Evolutionary conservation across 805 yeast species (phyloP).

Genomic region (Saturnispora silvae): DNA sequence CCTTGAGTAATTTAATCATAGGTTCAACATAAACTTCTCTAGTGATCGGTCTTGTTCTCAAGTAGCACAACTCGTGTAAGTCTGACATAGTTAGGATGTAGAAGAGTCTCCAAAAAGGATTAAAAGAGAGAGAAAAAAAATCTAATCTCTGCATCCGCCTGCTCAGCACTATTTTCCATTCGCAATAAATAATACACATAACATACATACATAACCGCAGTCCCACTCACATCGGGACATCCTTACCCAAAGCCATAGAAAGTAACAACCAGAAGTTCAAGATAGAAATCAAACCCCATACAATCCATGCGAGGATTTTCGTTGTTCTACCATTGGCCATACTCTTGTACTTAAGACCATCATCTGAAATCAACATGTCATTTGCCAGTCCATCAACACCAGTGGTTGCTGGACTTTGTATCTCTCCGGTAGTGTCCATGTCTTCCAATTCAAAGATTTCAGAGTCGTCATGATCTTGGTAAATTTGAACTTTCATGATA

Average conservation of each 20-base stretch:
- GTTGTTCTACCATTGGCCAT: constrained; percentile 58
- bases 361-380: constrained; percentile 1
- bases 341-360: constrained; percentile 33
- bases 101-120: not conserved
- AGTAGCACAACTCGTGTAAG: constrained; percentile 52
- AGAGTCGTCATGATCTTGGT: constrained; percentile 6
- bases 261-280: constrained; percentile 60
- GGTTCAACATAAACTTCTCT: constrained; percentile 30
- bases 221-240: constrained; percentile 23
- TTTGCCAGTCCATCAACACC: too few relatives aligned
- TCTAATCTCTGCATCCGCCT: too few relatives aligned
- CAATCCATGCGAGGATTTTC: constrained; percentile 41
- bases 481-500: constrained; percentile 24
- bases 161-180: too few relatives aligned
- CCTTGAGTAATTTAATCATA: constrained; percentile 37
- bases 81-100: constrained; percentile 43
- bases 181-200: too few relatives aligned
- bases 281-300: constrained; percentile 64
- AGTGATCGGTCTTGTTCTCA: constrained; percentile 41
- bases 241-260: constrained; percentile 26
- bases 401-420: not conserved
- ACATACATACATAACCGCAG: too few relatives aligned
- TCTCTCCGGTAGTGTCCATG: not conserved
- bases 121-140: not conserved
- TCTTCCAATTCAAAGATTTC: constrained; percentile 3